Conservation (phyloP, 2,329 filamentous ascomycete genomes). For the Pezicula neosporulosa region DNA sequence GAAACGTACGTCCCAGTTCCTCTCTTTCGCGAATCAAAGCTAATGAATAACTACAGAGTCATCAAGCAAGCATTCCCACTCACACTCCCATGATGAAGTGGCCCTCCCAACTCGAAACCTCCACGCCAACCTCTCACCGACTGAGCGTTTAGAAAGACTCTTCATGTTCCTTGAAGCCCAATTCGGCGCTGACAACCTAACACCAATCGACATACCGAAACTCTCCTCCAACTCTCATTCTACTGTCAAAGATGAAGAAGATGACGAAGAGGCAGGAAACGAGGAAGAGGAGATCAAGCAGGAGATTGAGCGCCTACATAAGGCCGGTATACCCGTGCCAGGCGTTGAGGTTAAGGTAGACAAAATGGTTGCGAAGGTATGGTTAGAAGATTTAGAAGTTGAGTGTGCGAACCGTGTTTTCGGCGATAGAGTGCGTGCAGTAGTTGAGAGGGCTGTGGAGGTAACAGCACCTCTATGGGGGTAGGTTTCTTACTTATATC, state of each 20-base stretch:
- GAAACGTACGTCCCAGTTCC: constrained; percentile 59
- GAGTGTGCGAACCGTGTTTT: constrained; percentile 79
- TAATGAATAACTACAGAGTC: constrained; percentile 42
- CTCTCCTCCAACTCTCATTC: constrained; percentile 30
- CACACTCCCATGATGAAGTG: constrained; percentile 33
- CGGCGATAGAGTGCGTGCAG: constrained; percentile 79
- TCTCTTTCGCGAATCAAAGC: constrained; percentile 13
- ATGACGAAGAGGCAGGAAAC: constrained; percentile 24
- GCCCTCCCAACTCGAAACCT: constrained; percentile 56
- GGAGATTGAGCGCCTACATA: constrained; percentile 77
- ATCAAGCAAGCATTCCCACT: constrained; percentile 52
- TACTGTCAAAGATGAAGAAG: constrained; percentile 9
- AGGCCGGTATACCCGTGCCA: constrained; percentile 84
- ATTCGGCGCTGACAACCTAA: constrained; percentile 80
- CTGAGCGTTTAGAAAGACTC: constrained; percentile 78
- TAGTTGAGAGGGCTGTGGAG: constrained; percentile 87
- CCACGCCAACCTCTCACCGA: constrained; percentile 66
- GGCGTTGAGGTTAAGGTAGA: constrained; percentile 86
- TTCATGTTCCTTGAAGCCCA: constrained; percentile 97
- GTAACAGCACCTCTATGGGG: constrained; percentile 74
- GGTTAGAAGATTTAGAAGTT: constrained; percentile 88
- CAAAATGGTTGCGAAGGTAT: constrained; percentile 81
- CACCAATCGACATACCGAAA: constrained; percentile 68
- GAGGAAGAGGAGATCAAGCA: constrained; percentile 38
- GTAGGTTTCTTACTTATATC: constrained; percentile 17